Base-by-base conservation (phyloP, 225 moss, liverwort and hornwort species). In the Sphagnum contortum region DNA sequence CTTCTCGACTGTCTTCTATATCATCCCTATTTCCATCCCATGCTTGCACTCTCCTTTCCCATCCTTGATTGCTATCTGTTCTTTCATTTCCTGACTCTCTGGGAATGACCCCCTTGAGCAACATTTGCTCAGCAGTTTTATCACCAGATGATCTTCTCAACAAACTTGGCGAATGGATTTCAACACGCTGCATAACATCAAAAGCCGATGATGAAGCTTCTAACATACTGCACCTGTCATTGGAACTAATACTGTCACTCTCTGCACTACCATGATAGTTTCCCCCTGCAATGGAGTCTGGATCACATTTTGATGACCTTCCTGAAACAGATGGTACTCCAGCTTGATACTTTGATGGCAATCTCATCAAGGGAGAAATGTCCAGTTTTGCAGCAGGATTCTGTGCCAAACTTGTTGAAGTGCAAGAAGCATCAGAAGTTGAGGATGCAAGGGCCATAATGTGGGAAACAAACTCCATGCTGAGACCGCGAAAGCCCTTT, bases 371-470 rank as follows among this genome's bases (percentile, higher is more conserved):
- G 9, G 57, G 71, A 51, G 9, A 71, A 48, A 68, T 29, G 29
- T 29, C 29, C 29, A 29, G 29, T 29, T 85, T 56, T 70, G 29
- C 29, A 12, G 45, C 52, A 68, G 66, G 52, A 8, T 48, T 65
- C 44, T 79, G 77, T 57, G 69, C 44, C 63, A 29, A 29, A 29
- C 29, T 29, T 29, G 29, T 29, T 29, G 29, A 29, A 29, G 29
- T 29, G 29, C 29, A 1, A 29, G 29, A 29, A 29, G 29, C 29
- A 29, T 29, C 29, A 29, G 29, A 29, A 29, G 88, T 72, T 52
- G 74, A 76, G 48, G 90, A 81, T 69, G 90, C 89, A 64, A 93
- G 81, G 52, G 87, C 80, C 90, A 98, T 93, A 69, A 98, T 90
- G 60, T 83, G 88, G 29, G 92, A 90, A 69, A 93, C 81, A 67